Evolutionary conservation across 129 eudicot genomes (phyloP), one percentile per base, ranked within the genome.

Genomic region (Smallanthus sonchifolius): DNA sequence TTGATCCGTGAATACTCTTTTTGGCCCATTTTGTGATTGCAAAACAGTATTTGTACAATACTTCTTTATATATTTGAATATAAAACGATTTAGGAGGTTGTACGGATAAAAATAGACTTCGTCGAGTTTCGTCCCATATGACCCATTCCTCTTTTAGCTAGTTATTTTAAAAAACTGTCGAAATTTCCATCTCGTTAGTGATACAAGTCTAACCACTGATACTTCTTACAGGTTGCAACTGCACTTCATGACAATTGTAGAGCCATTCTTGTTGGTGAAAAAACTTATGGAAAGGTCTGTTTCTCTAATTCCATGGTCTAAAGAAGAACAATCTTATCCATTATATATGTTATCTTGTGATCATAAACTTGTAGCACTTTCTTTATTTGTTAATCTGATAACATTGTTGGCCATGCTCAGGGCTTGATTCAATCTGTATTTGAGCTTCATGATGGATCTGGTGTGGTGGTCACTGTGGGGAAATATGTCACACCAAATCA

Each of bases 401-500:
- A 24, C 44, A 42, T 79, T 64, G 42, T 40, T 56, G 69, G 75
- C 43, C 37, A 28, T 76, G 61, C 42, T 44, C 81, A 90, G 96
- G 96, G 95, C 40, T 59, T 90, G 70, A 93, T 93, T 70, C 98
- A 90, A 69, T 93, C 98, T 3, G 96, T 90, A 11, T 93, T 87
- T 76, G 98, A 93, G 82, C 98, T 93, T 42, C 88, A 77, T 69
- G 98, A 93, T 84, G 98, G 98, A 73, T 93, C 98, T n/a, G 98
- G 98, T 2, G 85, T 93, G 63, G 98, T 86, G 69, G 96, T 93
- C 45, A 93, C 98, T 43, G 84, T 93, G 20, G 98, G 97, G 71
- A 93, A 93, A 85, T 93, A 93, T 63, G 96, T 90, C 40, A 86
- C 98, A 20, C 98, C 98, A 54, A 83, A 88, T 68, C 98, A 88